Evolutionary conservation across 306 rosid species (phyloP).

Genomic region (Pyrus communis): DNA sequence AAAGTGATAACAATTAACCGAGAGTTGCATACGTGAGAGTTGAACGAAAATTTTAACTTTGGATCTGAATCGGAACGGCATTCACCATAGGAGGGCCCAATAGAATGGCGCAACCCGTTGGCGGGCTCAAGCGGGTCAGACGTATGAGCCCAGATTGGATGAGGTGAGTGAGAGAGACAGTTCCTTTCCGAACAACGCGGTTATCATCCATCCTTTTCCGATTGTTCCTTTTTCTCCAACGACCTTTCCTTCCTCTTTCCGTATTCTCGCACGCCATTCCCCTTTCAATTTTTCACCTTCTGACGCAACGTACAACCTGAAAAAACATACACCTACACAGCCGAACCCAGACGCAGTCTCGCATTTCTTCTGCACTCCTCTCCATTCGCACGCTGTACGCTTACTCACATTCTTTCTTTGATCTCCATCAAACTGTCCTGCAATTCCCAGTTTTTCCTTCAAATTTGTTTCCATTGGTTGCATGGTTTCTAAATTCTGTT

Average conservation of each 20-base stretch:
- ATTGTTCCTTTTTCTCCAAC: background rate
- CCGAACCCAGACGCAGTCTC: background rate
- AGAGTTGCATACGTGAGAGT: too few relatives aligned
- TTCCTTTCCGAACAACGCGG: background rate
- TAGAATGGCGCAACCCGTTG: background rate
- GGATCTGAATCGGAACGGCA: rapidly evolving
- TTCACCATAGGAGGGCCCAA: background rate
- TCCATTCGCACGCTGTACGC: background rate
- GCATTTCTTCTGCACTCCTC: background rate
- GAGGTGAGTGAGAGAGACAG: background rate
- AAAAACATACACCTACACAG: background rate
- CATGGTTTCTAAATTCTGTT: background rate
- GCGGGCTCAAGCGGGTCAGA: background rate
- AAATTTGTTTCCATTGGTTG: too few relatives aligned
- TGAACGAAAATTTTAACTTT: too few relatives aligned
- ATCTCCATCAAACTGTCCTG: background rate
- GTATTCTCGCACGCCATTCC: background rate
- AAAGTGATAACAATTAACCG: too few relatives aligned
- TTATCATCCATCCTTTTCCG: background rate
- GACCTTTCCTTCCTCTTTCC: background rate
- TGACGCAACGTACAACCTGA: background rate
- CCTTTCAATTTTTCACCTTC: background rate
- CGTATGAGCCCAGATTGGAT: background rate
- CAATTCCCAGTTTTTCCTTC: background rate
- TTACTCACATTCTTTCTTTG: background rate